Conservation (phyloP, 352 stramenopile species). For the Phytophthora sansomeana region DNA sequence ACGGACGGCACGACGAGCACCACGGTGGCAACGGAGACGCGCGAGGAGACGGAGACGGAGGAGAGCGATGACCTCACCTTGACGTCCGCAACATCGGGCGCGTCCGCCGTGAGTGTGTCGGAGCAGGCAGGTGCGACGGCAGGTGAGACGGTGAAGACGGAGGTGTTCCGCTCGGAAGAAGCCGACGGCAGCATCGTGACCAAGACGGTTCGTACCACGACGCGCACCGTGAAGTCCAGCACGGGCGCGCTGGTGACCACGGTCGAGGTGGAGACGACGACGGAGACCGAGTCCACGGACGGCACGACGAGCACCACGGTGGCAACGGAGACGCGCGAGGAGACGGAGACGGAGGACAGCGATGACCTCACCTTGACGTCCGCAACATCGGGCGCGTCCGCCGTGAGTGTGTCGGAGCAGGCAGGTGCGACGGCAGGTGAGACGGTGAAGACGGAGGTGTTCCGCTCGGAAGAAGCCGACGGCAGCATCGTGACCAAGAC, state of each 20-base stretch:
- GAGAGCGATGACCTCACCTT: neutral
- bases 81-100: neutral
- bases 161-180: neutral
- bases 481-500: neutral
- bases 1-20: neutral
- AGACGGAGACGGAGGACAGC: neutral
- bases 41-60: neutral
- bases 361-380: neutral
- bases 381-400: neutral
- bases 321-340: neutral
- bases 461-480: neutral
- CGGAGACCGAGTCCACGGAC: neutral
- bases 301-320: neutral
- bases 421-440: neutral
- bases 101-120: neutral
- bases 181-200: neutral
- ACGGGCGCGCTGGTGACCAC: neutral
- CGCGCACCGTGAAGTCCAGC: neutral
- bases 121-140: neutral
- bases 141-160: neutral
- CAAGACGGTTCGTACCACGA: neutral
- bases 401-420: neutral
- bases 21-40: neutral
- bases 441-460: neutral
- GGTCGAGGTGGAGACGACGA: neutral